Evolutionary conservation across 2,329 filamentous ascomycete species (phyloP).

Genomic region (Fusarium vanettenii): DNA sequence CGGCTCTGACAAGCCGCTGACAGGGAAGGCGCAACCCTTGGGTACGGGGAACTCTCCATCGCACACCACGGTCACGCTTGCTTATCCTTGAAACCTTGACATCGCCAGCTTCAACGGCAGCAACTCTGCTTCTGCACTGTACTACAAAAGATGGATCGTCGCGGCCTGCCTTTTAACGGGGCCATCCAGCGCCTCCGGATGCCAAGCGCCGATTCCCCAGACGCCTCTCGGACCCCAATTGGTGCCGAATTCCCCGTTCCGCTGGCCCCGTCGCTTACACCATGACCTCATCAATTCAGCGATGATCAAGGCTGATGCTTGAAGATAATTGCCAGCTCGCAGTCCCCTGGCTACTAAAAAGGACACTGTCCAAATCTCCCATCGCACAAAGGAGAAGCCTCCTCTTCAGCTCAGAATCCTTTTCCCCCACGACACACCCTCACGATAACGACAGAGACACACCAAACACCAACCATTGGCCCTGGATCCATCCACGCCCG

Average conservation of each 20-base stretch:
- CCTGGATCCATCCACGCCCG: constrained; percentile 41
- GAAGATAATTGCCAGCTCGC: constrained; percentile 1
- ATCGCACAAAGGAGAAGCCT: too few species aligned
- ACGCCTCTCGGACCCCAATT: constrained; percentile 27
- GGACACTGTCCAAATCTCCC: neutral
- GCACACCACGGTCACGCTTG: neutral
- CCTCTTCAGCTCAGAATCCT: neutral
- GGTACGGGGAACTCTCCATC: neutral
- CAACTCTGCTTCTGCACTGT: neutral
- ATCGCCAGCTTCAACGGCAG: constrained; percentile 2
- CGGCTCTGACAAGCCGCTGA: neutral
- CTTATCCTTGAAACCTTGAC: neutral
- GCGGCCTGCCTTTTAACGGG: neutral
- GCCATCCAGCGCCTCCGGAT: neutral
- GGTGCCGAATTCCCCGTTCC: constrained; percentile 25
- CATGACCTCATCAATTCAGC: constrained; percentile 40
- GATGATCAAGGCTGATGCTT: constrained; percentile 16
- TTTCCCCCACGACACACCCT: neutral
- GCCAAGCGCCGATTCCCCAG: constrained; percentile 30
- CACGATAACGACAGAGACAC: constrained; percentile 7
- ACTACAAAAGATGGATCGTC: neutral
- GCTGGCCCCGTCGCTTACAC: constrained; percentile 16
- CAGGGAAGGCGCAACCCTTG: neutral
- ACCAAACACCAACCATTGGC: constrained; percentile 35
- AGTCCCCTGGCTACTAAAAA: neutral